Conservation (phyloP, 257 asterid genomes). For the Forsythia suspensa region DNA sequence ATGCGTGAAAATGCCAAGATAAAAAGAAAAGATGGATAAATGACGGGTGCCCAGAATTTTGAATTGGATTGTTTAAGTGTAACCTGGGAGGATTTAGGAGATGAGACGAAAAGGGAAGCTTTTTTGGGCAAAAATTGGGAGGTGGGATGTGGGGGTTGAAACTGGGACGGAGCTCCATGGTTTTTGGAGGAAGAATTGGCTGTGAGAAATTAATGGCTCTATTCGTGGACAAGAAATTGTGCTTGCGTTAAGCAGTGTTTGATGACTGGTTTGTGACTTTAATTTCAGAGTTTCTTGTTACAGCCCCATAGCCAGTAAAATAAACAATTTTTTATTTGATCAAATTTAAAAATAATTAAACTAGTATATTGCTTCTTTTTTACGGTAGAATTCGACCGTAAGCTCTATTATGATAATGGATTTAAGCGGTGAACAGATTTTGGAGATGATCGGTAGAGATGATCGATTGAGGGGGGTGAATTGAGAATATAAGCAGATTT, state of each 20-base stretch:
- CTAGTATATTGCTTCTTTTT: too few species aligned
- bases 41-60: background rate
- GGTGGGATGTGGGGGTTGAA: slow-evolving; percentile 38
- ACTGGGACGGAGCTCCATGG: slow-evolving; percentile 46
- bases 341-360: too few species aligned
- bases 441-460: too few species aligned
- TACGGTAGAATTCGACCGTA: too few species aligned
- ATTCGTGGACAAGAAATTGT: slow-evolving; percentile 31
- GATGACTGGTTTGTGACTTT: slow-evolving; percentile 1
- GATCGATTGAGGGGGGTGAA: too few species aligned
- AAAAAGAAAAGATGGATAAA: slow-evolving; percentile 11
- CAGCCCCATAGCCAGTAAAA: too few species aligned
- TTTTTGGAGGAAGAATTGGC: slow-evolving; percentile 74
- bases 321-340: too few species aligned
- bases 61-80: background rate
- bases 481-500: too few species aligned
- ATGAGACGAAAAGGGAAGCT: slow-evolving; percentile 32
- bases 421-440: too few species aligned
- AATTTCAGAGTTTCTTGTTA: too few species aligned
- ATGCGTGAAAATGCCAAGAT: background rate
- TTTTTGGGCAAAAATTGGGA: slow-evolving; percentile 36
- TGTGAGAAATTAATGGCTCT: slow-evolving; percentile 74
- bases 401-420: too few species aligned
- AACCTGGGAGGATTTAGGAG: slow-evolving; percentile 29
- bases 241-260: background rate